Percentiles rank a stretch among this genome's conserved stretches.
These are phyloP conservation scores for Haplosporangium gracile DNA, from an alignment of 192 early-diverging fungal species.

Conservation along the genomic window DNA sequence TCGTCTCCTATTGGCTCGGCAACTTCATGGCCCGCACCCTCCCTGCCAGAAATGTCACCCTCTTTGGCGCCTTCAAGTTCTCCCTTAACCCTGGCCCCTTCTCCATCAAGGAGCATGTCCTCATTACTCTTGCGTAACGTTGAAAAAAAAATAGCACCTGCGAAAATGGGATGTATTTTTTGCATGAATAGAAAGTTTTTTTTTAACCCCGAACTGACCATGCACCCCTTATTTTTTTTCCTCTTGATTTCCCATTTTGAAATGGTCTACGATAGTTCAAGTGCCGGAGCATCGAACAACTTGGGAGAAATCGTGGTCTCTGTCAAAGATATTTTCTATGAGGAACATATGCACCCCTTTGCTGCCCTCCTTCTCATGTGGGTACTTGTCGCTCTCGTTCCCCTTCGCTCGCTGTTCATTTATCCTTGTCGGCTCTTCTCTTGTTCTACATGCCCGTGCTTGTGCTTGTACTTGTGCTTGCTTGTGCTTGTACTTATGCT, in stretches of 20 bases:
- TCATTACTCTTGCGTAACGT: slow-evolving; percentile 59
- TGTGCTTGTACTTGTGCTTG: too few relatives aligned
- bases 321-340: slow-evolving; percentile 60
- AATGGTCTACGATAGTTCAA: slow-evolving; percentile 8
- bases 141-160: not conserved
- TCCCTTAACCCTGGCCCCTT: slow-evolving; percentile 64
- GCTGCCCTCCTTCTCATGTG: slow-evolving; percentile 55
- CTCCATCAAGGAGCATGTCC: slow-evolving; percentile 64
- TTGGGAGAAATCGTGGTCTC: slow-evolving; percentile 59
- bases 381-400: slow-evolving; percentile 13
- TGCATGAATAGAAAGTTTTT: not conserved
- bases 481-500: too few relatives aligned
- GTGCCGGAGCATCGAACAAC: slow-evolving; percentile 52
- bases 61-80: slow-evolving; percentile 35
- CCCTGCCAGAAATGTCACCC: slow-evolving; percentile 38
- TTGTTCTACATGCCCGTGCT: too few relatives aligned
- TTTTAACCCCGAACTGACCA: not conserved
- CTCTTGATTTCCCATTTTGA: too few relatives aligned
- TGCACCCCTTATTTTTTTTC: not conserved
- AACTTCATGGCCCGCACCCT: slow-evolving; percentile 46
- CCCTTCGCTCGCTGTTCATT: too few relatives aligned
- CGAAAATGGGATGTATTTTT: not conserved
- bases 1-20: slow-evolving; percentile 56
- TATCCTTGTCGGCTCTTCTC: not conserved
- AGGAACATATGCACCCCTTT: slow-evolving; percentile 57